phyloP scores from a whole-genome alignment of 306 rosid genomes.

The Hippophae gyantsensis region DNA sequence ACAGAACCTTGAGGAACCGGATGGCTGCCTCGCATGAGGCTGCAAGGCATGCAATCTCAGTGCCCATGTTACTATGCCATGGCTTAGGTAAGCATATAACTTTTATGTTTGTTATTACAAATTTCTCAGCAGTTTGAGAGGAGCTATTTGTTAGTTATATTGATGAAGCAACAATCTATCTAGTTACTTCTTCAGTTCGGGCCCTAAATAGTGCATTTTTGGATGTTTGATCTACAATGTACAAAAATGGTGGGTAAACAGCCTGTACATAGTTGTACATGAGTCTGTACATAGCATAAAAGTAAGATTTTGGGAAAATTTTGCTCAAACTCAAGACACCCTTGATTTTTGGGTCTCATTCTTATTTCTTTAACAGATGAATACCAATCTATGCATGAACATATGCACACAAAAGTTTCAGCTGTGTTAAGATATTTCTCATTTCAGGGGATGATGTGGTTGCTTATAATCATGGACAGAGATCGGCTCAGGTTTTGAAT shows the following conservation, averaged over 20 bases:
- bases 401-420: no score
- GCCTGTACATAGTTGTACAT: no score
- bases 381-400: no score
- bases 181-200: no score
- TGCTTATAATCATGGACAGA: conserved; percentile 64
- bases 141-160: neutral
- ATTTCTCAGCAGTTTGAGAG: conserved; percentile 9
- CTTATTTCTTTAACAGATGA: no score
- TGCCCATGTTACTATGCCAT: conserved; percentile 77
- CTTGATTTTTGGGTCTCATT: no score
- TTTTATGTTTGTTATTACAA: conserved; percentile 7
- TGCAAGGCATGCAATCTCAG: conserved; percentile 60
- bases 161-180: conserved; percentile 2
- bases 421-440: neutral
- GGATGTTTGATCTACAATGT: no score
- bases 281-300: no score
- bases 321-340: no score
- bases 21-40: conserved; percentile 56
- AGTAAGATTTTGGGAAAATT: no score
- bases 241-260: no score
- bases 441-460: conserved; percentile 79
- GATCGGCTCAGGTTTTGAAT: conserved; percentile 62
- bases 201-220: no score
- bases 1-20: conserved; percentile 56
- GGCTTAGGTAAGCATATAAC: conserved; percentile 56